phyloP scores from a whole-genome alignment of 2,329 filamentous ascomycete genomes.

The Fusarium camptoceras region DNA sequence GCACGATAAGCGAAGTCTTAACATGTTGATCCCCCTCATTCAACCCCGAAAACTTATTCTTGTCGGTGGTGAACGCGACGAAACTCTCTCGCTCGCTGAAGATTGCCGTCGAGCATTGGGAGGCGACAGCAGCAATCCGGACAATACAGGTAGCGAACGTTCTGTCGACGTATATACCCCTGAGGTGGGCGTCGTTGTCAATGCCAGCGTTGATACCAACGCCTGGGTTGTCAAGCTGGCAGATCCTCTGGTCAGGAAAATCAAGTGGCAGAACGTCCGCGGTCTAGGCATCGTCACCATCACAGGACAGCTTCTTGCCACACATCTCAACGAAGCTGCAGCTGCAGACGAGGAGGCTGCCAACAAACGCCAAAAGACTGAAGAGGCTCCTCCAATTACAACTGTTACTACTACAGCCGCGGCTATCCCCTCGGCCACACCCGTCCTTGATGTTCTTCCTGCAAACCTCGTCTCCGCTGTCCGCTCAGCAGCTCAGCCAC shows the following conservation, averaged over 20 bases:
- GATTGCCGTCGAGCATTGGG: slow-evolving; percentile 79
- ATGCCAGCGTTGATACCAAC: slow-evolving; percentile 97
- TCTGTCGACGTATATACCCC: slow-evolving; percentile 85
- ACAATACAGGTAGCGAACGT: slow-evolving; percentile 55
- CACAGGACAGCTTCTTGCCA: slow-evolving; percentile 73
- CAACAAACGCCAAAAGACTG: slow-evolving; percentile 64
- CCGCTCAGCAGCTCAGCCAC: slow-evolving; percentile 82
- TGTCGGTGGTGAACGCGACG: slow-evolving; percentile 81
- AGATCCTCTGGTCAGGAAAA: slow-evolving; percentile 82
- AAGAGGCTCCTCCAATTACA: slow-evolving; percentile 46
- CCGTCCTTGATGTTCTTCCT: slow-evolving; percentile 67
- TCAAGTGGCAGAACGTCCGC: slow-evolving; percentile 95
- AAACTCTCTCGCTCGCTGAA: slow-evolving; percentile 81
- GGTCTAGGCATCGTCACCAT: slow-evolving; percentile 93
- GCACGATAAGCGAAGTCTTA: slow-evolving; percentile 92
- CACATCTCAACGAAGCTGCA: slow-evolving; percentile 54
- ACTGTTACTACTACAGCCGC: slow-evolving; percentile 42
- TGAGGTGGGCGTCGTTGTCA: slow-evolving; percentile 75
- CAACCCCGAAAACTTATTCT: slow-evolving; percentile 94
- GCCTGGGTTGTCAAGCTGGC: slow-evolving; percentile 96
- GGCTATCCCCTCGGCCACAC: slow-evolving; percentile 51
- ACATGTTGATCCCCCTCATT: slow-evolving; percentile 95
- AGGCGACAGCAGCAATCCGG: slow-evolving; percentile 14
- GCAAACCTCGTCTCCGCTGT: slow-evolving; percentile 75
- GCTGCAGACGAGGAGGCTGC: slow-evolving; percentile 58